Conservation (phyloP, 495 filamentous ascomycete genomes). For the Acidomyces sp. region DNA sequence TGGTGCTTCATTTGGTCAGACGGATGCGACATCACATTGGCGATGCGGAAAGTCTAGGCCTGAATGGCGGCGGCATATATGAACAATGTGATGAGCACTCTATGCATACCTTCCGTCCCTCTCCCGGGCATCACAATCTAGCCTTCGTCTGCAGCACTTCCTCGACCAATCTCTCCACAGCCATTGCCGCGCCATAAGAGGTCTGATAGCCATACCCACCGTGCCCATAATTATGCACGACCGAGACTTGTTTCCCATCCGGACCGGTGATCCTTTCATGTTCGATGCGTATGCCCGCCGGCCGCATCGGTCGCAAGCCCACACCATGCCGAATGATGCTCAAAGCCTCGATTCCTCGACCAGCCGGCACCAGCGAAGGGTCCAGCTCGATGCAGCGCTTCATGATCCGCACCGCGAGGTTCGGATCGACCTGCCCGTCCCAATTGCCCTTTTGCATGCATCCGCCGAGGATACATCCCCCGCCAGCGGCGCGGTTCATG, state of each 20-base stretch:
- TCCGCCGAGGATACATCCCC: constrained; percentile 73
- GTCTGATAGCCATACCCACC: constrained; percentile 84
- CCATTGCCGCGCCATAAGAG: constrained; percentile 68
- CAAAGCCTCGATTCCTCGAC: constrained; percentile 66
- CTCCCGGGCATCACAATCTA: constrained; percentile 26
- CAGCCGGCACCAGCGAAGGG: constrained; percentile 55
- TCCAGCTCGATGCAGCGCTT: constrained; percentile 58
- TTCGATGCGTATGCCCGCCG: constrained; percentile 69
- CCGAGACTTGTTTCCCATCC: constrained; percentile 31
- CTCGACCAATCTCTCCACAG: constrained; percentile 57
- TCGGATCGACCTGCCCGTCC: constrained; percentile 71
- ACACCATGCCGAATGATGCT: constrained; percentile 83
- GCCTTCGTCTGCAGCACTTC: constrained; percentile 35
- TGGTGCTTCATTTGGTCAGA: too few relatives aligned
- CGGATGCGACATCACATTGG: too few relatives aligned
- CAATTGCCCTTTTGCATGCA: constrained; percentile 73
- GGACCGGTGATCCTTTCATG: constrained; percentile 55
- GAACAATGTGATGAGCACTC: too few relatives aligned
- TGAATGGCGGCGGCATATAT: too few relatives aligned
- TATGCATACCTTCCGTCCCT: too few relatives aligned
- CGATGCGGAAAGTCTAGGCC: too few relatives aligned
- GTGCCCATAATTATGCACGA: constrained; percentile 96
- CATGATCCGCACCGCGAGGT: constrained; percentile 79
- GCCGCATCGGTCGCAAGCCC: constrained; percentile 65
- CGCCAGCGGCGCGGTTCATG: constrained; percentile 77